Evolutionary conservation across 1,139 yeast species (phyloP).

Genomic region (Kodamaea ohmeri): DNA sequence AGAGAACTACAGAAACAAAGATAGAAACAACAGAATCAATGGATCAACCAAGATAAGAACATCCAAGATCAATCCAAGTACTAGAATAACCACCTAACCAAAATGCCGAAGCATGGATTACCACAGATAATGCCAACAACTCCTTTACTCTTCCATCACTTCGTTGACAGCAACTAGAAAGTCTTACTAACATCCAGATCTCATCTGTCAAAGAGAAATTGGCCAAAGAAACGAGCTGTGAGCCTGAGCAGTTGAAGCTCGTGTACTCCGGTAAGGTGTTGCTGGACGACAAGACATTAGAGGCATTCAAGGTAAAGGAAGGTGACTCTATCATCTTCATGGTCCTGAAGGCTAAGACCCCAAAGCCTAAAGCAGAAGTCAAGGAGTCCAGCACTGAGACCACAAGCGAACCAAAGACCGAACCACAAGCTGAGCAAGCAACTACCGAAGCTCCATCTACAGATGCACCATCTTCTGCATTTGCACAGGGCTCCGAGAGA

Average conservation of each 20-base stretch:
- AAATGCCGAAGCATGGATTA: too few species aligned
- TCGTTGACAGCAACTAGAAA: neutral
- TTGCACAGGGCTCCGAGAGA: slow-evolving; percentile 63
- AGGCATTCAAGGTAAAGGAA: slow-evolving; percentile 72
- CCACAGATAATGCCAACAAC: neutral
- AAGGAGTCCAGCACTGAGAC: slow-evolving; percentile 16
- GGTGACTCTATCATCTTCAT: slow-evolving; percentile 91
- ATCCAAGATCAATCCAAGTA: too few species aligned
- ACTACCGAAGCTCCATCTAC: slow-evolving; percentile 4
- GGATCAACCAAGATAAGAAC: too few species aligned
- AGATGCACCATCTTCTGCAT: slow-evolving; percentile 32
- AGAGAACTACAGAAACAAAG: too few species aligned
- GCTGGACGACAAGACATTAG: slow-evolving; percentile 76
- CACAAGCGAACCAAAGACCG: slow-evolving; percentile 18
- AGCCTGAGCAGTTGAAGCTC: slow-evolving; percentile 74
- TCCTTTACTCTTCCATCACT: neutral
- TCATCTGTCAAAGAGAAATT: slow-evolving; percentile 69
- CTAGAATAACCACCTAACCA: too few species aligned
- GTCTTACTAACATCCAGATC: slow-evolving; percentile 37
- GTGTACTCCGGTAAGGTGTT: slow-evolving; percentile 92
- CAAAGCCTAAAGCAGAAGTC: slow-evolving; percentile 11
- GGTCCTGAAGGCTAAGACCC: slow-evolving; percentile 56
- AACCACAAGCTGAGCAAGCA: slow-evolving; percentile 14
- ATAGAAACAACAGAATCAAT: too few species aligned
- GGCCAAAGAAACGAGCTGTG: slow-evolving; percentile 67